A percentile compares a stretch with the other conserved stretches of the same genome.
Evolutionary conservation across 768 basidiomycete genomes (phyloP).

Genomic region (Peribolospora baueri): DNA sequence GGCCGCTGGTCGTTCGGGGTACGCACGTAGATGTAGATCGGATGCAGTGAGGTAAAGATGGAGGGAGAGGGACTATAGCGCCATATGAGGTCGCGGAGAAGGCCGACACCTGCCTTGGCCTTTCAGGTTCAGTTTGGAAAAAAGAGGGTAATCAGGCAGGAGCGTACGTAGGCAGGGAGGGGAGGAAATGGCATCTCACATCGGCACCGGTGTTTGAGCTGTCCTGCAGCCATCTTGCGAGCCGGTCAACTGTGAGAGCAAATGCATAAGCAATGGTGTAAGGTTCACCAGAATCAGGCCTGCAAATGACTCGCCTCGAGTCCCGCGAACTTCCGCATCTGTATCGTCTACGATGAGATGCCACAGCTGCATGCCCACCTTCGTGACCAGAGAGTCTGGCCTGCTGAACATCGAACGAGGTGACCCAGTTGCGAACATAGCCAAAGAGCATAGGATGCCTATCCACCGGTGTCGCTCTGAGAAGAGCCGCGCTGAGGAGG

Average conservation of each 20-base stretch:
- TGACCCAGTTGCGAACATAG: neutral
- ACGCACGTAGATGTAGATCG: slow-evolving; percentile 38
- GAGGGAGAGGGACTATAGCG: slow-evolving; percentile 36
- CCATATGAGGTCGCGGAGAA: slow-evolving; percentile 34
- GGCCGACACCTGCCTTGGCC: slow-evolving; percentile 29
- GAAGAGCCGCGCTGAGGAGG: neutral
- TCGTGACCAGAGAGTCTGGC: neutral
- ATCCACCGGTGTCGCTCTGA: no score
- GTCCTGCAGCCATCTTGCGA: neutral
- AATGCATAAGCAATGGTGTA: no score
- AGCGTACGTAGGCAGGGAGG: neutral
- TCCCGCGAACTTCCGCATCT: no score
- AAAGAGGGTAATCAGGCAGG: neutral
- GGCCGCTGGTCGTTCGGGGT: neutral
- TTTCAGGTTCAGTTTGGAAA: slow-evolving; percentile 9
- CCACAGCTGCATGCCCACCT: no score
- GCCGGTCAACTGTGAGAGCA: neutral
- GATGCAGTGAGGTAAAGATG: slow-evolving; percentile 46
- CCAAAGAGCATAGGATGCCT: neutral
- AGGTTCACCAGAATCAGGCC: no score
- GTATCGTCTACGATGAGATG: no score
- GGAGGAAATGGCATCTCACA: neutral
- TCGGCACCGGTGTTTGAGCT: neutral
- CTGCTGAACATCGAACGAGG: neutral
- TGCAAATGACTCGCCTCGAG: no score